These are phyloP conservation scores for Pseudopyrenochaeta lycopersici DNA, from an alignment of 2,329 filamentous ascomycete species.

Conservation along the genomic window DNA sequence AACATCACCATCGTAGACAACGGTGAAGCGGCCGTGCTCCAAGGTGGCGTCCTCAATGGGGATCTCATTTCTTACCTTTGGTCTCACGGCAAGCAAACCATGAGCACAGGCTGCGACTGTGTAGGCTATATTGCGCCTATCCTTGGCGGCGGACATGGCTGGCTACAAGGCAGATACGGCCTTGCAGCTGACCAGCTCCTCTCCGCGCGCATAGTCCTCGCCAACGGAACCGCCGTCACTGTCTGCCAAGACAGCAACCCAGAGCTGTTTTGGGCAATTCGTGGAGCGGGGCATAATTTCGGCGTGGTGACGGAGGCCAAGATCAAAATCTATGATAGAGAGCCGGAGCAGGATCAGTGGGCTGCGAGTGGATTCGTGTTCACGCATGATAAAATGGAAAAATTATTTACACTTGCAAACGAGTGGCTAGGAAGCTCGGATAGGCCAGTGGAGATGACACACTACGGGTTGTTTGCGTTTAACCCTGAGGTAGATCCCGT, in stretches of 20 bases:
- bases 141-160: slow-evolving; percentile 67
- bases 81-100: slow-evolving; percentile 35
- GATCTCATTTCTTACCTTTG: slow-evolving; percentile 37
- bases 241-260: slow-evolving; percentile 40
- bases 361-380: slow-evolving; percentile 20
- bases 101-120: slow-evolving; percentile 31
- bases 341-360: slow-evolving; percentile 16
- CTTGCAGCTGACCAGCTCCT: slow-evolving; percentile 35
- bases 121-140: slow-evolving; percentile 65
- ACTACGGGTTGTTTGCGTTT: slow-evolving; percentile 20
- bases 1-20: slow-evolving; percentile 28
- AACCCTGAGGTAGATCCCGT: slow-evolving; percentile 19
- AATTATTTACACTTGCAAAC: slow-evolving; percentile 19
- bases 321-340: slow-evolving; percentile 25
- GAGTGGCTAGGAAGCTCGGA: slow-evolving; percentile 17
- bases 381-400: slow-evolving; percentile 27
- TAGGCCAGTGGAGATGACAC: slow-evolving; percentile 18
- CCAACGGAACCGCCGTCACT: slow-evolving; percentile 40
- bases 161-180: slow-evolving; percentile 59
- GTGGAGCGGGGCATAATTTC: slow-evolving; percentile 46
- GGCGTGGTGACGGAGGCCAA: slow-evolving; percentile 40
- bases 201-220: slow-evolving; percentile 49
- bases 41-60: slow-evolving; percentile 34
- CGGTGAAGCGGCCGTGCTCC: slow-evolving; percentile 30
- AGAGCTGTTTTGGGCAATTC: slow-evolving; percentile 52